A percentile compares a stretch with the other conserved stretches of the same genome.
Conservation (phyloP, 768 basidiomycete species). For the Filobasidium floriforme region DNA sequence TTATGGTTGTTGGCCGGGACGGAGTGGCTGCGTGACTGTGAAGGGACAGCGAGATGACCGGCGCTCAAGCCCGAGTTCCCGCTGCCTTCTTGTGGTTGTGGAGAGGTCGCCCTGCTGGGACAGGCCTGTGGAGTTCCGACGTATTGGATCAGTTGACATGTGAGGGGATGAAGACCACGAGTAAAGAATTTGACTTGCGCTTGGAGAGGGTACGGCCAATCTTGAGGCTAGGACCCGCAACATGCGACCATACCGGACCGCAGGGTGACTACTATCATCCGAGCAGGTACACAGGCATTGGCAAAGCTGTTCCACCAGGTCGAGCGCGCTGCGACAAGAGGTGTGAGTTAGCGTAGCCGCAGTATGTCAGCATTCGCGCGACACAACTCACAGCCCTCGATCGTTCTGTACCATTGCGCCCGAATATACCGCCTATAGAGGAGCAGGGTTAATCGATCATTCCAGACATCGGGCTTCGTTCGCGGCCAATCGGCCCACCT, state of each 20-base stretch:
- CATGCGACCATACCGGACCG: constrained; percentile 37
- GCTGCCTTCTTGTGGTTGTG: constrained; percentile 6
- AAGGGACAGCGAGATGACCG: not conserved
- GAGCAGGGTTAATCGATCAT: not conserved
- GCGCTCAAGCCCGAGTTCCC: not conserved
- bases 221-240: constrained; percentile 35
- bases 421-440: constrained; percentile 33
- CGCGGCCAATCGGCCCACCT: constrained; percentile 7
- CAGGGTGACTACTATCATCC: constrained; percentile 38
- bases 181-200: constrained; percentile 25
- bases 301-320: constrained; percentile 36
- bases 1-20: too few species aligned
- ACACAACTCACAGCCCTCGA: constrained; percentile 28
- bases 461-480: not conserved
- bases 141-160: not conserved
- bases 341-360: not conserved
- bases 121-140: not conserved
- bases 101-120: constrained; percentile 17
- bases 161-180: not conserved
- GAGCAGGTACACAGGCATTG: constrained; percentile 33
- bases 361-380: too few species aligned
- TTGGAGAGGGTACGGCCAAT: constrained; percentile 34
- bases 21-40: not conserved
- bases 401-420: constrained; percentile 35
- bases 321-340: constrained; percentile 30